Evolutionary conservation across 345 rosid genomes (phyloP).

Genomic region (Camelina laxa): DNA sequence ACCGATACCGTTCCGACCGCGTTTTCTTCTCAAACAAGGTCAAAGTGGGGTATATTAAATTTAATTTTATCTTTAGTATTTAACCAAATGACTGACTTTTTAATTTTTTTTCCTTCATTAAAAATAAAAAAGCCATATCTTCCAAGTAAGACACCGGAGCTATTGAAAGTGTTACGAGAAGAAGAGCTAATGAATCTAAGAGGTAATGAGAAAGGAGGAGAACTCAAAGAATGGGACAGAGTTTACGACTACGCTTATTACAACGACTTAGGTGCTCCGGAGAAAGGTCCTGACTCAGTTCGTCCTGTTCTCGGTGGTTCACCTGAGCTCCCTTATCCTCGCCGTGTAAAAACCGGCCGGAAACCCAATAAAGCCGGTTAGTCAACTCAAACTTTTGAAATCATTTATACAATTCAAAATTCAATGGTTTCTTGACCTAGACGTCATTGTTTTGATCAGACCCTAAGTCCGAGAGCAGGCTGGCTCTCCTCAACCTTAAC

Average conservation of each 20-base stretch:
- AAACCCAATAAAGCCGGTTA: slow-evolving; percentile 68
- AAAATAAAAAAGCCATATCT: slow-evolving; percentile 57
- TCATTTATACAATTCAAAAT: neutral
- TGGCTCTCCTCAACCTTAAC: slow-evolving; percentile 69
- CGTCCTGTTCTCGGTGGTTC: slow-evolving; percentile 88
- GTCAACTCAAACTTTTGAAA: slow-evolving; percentile 13
- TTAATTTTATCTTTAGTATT: neutral
- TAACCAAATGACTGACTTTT: no score
- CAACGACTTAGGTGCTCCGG: slow-evolving; percentile 86
- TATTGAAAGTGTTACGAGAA: slow-evolving; percentile 64
- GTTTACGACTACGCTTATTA: slow-evolving; percentile 86
- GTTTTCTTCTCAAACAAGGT: slow-evolving; percentile 92
- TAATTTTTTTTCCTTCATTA: no score
- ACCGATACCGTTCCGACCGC: slow-evolving; percentile 66
- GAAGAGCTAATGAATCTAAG: slow-evolving; percentile 69
- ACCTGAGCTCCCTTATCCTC: slow-evolving; percentile 69
- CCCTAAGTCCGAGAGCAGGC: slow-evolving; percentile 65
- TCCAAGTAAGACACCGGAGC: slow-evolving; percentile 79
- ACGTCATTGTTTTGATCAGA: slow-evolving; percentile 50
- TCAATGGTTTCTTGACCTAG: slow-evolving; percentile 21
- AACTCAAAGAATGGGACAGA: slow-evolving; percentile 90
- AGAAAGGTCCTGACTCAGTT: slow-evolving; percentile 56
- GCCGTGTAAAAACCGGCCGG: slow-evolving; percentile 87
- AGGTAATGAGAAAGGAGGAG: slow-evolving; percentile 61
- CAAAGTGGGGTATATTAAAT: no score